Evolutionary conservation across 2,329 filamentous ascomycete genomes (phyloP).

Genomic region (Diplocarpon rosae): DNA sequence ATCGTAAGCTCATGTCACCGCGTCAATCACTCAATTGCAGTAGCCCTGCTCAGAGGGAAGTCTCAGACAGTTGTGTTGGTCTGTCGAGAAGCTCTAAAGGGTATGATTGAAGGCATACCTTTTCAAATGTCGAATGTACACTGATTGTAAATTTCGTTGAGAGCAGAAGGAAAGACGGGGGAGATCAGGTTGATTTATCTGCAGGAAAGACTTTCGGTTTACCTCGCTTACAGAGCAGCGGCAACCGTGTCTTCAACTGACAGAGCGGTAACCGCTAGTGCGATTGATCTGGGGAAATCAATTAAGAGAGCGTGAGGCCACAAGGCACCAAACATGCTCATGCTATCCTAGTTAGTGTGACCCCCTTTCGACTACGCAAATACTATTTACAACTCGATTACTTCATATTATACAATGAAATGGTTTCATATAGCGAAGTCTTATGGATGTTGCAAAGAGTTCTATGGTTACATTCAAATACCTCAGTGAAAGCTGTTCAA

Average conservation of each 20-base stretch:
- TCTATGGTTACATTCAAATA: no score
- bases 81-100: neutral
- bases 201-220: neutral
- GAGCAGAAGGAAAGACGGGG: neutral
- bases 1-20: conserved; percentile 7
- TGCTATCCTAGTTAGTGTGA: no score
- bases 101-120: conserved; percentile 7
- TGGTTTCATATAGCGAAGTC: no score
- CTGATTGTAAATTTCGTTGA: neutral
- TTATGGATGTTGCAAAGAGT: no score
- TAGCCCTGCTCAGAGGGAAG: no score
- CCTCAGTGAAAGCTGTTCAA: no score
- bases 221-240: neutral
- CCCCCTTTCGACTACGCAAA: no score
- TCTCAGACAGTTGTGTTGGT: neutral
- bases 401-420: no score
- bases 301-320: no score
- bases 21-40: conserved; percentile 4
- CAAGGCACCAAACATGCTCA: no score
- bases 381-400: no score
- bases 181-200: conserved; percentile 18
- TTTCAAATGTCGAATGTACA: conserved; percentile 3
- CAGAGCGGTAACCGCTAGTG: neutral
- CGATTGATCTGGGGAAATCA: no score
- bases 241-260: neutral